Evolutionary conservation across 2,329 filamentous ascomycete genomes (phyloP).

Genomic region (Aspergillus luchuensis): DNA sequence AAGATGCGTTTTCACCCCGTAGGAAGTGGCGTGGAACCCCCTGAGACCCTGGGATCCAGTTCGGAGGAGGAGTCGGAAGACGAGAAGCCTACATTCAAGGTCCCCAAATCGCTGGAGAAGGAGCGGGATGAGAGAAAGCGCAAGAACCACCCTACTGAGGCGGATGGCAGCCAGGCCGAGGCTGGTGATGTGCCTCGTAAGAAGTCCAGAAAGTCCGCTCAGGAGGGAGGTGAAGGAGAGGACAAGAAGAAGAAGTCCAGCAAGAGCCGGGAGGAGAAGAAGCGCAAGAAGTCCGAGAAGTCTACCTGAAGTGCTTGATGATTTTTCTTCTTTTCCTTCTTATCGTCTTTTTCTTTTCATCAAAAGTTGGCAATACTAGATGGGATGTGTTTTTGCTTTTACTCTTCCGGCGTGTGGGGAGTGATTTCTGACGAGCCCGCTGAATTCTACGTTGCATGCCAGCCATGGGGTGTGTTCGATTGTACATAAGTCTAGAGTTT

Average conservation of each 20-base stretch:
- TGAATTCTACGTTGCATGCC: neutral
- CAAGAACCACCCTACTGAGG: constrained; percentile 39
- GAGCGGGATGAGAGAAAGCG: constrained; percentile 41
- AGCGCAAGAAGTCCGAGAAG: constrained; percentile 43
- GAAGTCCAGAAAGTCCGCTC: constrained; percentile 44
- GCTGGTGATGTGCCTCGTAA: constrained; percentile 34
- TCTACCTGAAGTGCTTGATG: constrained; percentile 23
- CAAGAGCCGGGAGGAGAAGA: constrained; percentile 45
- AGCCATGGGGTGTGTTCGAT: neutral
- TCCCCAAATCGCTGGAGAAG: constrained; percentile 26
- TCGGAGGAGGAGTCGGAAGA: constrained; percentile 42
- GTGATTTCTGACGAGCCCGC: constrained; percentile 21
- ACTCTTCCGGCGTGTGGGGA: constrained; percentile 41
- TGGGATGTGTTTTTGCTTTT: constrained; percentile 30
- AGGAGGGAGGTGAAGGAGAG: constrained; percentile 26
- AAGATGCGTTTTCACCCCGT: constrained; percentile 50
- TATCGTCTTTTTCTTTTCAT: neutral
- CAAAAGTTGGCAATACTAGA: constrained; percentile 23
- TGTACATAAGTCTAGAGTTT: constrained; percentile 1
- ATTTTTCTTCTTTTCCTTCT: neutral
- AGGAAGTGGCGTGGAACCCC: constrained; percentile 35
- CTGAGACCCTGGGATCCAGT: constrained; percentile 40
- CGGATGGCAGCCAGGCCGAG: constrained; percentile 28
- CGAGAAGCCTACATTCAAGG: constrained; percentile 37
- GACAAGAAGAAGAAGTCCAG: constrained; percentile 36